Base-by-base conservation (phyloP, 2,329 filamentous ascomycete genomes). In the Gliomastix tumulicola region DNA sequence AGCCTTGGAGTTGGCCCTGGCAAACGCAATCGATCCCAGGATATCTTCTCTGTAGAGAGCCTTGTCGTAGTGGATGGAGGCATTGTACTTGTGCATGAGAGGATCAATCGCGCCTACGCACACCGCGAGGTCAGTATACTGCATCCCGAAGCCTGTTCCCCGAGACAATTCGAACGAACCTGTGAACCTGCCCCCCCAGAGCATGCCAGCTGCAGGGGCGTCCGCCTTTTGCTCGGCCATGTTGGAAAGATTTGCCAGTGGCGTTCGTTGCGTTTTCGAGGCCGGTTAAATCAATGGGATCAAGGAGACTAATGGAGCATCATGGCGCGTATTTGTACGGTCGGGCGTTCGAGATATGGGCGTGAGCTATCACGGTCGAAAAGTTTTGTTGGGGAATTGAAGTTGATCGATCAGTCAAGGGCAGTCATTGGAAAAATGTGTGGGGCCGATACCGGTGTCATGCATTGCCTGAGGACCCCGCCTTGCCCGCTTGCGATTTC, bases 61-160 rank as follows among this genome's bases (percentile, higher is more conserved):
- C 49, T 82, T 81, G 59, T 94, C 88, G 62, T 84, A 89, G 53
- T 76, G 75, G 46, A 94, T 83, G 35, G 76, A 83, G 38, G 49
- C 82, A 60, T 94, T 94, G 69, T 90, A 94, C 48, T 83, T 71
- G 41, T 80, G 73, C 87, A 94, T 94, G 35, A 94, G 74, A 35
- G 87, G 86, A 64, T 94, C 87, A 49, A 90, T 78, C 46, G 75
- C 84, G 67, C 86, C 84, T 83, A 49, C 40, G 49, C 40, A 37
- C 18, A 41, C 16, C 43, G 44, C 30, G 23, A 49, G 35, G 50
- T 57, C 36, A 62, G 55, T 49, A 45, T 44, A 51, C 35, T 42
- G 27, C 4, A 50, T 42, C 38, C 38, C 15, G 41, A 46, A 47
- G 48, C 47, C 48, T 46, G 41, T 35, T 31, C 40, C 42, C 44